Conservation (phyloP, 2,329 filamentous ascomycete genomes). For the Sclerotinia glacialis region DNA sequence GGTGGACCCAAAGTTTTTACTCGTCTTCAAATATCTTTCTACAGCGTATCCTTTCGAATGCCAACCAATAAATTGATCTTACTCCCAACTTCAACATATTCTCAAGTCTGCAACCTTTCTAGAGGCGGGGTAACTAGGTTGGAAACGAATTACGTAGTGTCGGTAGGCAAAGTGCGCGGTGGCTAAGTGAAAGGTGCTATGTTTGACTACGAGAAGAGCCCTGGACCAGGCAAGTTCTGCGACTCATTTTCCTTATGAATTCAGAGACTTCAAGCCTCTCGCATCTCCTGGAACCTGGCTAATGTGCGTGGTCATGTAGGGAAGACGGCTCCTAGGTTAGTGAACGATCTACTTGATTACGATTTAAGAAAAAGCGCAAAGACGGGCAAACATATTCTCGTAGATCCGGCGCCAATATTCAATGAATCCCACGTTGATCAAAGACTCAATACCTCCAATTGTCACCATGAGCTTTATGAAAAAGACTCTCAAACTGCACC, state of each 20-base stretch:
- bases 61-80: neutral
- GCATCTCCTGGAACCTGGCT: conserved; percentile 1
- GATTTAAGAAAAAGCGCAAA: conserved; percentile 40
- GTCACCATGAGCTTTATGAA: conserved; percentile 57
- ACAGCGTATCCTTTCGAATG: neutral
- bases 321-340: conserved; percentile 50
- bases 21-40: neutral
- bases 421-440: conserved; percentile 33
- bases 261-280: neutral
- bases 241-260: neutral
- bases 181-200: conserved; percentile 13
- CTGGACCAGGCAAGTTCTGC: conserved; percentile 22
- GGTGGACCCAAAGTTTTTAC: neutral
- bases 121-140: conserved; percentile 16
- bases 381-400: conserved; percentile 50
- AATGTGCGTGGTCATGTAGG: conserved; percentile 39
- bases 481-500: conserved; percentile 55
- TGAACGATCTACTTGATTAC: conserved; percentile 46
- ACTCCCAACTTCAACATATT: neutral
- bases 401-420: conserved; percentile 55
- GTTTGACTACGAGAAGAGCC: conserved; percentile 12
- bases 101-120: neutral
- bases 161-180: neutral
- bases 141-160: conserved; percentile 1
- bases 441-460: conserved; percentile 45